These are phyloP conservation scores for Stephania japonica DNA, from an alignment of 164 flowering plant genomes.

Conservation along the genomic window DNA sequence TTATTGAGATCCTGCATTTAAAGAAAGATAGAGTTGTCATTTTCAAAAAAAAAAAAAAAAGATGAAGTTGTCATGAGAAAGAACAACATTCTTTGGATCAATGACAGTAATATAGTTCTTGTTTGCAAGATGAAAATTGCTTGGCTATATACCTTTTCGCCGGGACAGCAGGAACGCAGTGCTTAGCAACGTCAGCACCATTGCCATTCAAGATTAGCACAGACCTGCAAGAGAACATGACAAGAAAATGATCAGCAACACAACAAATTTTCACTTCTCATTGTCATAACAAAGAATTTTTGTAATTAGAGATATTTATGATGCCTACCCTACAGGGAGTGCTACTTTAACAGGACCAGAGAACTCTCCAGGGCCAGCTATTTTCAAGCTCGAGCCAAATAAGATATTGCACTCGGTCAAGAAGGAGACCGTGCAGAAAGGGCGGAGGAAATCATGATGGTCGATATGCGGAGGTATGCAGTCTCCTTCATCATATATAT, in stretches of 20 bases:
- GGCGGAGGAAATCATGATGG: conserved; percentile 54
- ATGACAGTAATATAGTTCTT: not conserved
- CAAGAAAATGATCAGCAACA: not conserved
- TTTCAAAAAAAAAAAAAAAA: too few species aligned
- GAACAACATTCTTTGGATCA: not conserved
- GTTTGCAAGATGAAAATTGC: not conserved
- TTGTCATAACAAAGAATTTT: not conserved
- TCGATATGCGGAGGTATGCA: conserved; percentile 67
- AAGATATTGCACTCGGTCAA: conserved; percentile 43
- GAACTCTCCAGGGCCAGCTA: conserved; percentile 36
- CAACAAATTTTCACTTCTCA: not conserved
- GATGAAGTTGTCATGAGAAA: not conserved
- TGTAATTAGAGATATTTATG: not conserved
- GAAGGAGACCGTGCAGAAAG: conserved; percentile 56
- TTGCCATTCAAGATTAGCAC: conserved; percentile 50
- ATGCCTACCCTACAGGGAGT: conserved; percentile 51
- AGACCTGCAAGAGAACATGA: conserved; percentile 34
- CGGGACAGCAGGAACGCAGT: conserved; percentile 51
- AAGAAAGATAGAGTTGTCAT: not conserved
- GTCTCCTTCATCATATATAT: conserved; percentile 56
- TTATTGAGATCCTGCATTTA: conserved; percentile 39
- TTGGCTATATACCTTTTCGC: conserved; percentile 31
- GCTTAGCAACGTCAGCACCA: conserved; percentile 56
- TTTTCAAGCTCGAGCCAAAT: conserved; percentile 42
- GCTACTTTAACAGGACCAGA: conserved; percentile 49